Evolutionary conservation across 805 yeast genomes (phyloP), one percentile per base, ranked within the genome.

Genomic region (Zygosaccharomyces bailii): DNA sequence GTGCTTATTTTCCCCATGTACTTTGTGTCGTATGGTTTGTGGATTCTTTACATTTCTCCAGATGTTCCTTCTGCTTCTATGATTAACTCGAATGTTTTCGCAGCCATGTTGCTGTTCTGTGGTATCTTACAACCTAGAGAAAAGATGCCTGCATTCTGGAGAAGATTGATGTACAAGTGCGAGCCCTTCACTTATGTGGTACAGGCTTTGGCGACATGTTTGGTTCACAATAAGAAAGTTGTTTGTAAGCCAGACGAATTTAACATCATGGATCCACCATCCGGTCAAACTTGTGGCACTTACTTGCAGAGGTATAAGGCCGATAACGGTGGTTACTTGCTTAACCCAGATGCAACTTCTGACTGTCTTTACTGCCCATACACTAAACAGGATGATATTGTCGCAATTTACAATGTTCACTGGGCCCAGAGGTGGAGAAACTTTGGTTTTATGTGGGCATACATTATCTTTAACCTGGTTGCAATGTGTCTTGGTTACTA

Each of bases 401-500:
- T 88, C 65, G 65, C 51, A 0, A 49, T 61, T 63, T 75, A 65
- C 50, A 60, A 65, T 44, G 65, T 71, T 39, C 51, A 51, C 20
- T 72, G 69, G 63, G 44, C 52, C n/a, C 68, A 76, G 54, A 77
- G 81, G 68, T 79, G 86, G 86, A 78, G 85, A 72, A 76, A 81
- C 57, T 71, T 72, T 52, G 86, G 86, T 54, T 71, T 80, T 52
- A 68, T 76, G 63, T 67, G 70, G 67, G 73, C 63, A 18, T 73
- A 59, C 59, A 68, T 72, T 42, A 40, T 59, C 23, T 67, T 73
- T 62, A 72, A 73, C 54, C 51, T 68, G 23, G 36, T 46, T 41
- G 69, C 67, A 9, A 74, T 75, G 78, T 51, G 63, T 18, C 31
- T 39, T 2, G 60, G 67, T 39, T 68, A 67, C 53, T 68, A 61